Evolutionary conservation across 306 rosid species (phyloP), one percentile per base, ranked within the genome.

Genomic region (Quercus suber): DNA sequence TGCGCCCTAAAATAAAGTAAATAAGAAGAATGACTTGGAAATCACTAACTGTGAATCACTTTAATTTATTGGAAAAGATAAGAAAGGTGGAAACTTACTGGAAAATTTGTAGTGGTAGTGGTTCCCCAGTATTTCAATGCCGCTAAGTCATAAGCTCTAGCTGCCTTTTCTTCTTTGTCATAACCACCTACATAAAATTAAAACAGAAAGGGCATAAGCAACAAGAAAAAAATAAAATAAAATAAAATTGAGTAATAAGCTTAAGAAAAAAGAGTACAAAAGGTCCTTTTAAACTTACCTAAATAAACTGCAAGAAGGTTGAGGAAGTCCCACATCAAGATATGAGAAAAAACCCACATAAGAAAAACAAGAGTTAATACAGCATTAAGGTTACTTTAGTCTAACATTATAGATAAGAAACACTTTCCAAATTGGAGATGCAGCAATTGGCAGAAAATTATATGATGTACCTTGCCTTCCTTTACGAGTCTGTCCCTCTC

Each of bases 161-260:
- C 98, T 74, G 97, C 98, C 76, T 94, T 94, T 67, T 94, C 97
- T 90, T 94, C 98, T 83, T 92, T 94, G 82, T 94, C 98, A 90
- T 94, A 94, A 43, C 97, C 98, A 51, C 98, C 98, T 93, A 64
- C 14, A 80, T 69, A 59, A 58, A 41, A 41, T 51, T 1, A 53
- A 65, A 68, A 9, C 31, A 21, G 12, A 23, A 71, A 45, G 25
- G 45, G 14, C 4, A 25, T 68, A 0, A 63, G 69, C 33, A 5
- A 33, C 23, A 33, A 30, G 12, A 12, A 6, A 49, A 51, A 11
- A n/a, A 18, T 31, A 49, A 9, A 20, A 12, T 23, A 23, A 23
- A 23, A 23, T 23, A 23, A 19, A n/a, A 55, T 69, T 59, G 65
- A 23, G 30, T 59, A n/a, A 12, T 5, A 14, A 31, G 19, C n/a